phyloP scores from a whole-genome alignment of 2,329 filamentous ascomycete species.

The Colletotrichum limetticola region DNA sequence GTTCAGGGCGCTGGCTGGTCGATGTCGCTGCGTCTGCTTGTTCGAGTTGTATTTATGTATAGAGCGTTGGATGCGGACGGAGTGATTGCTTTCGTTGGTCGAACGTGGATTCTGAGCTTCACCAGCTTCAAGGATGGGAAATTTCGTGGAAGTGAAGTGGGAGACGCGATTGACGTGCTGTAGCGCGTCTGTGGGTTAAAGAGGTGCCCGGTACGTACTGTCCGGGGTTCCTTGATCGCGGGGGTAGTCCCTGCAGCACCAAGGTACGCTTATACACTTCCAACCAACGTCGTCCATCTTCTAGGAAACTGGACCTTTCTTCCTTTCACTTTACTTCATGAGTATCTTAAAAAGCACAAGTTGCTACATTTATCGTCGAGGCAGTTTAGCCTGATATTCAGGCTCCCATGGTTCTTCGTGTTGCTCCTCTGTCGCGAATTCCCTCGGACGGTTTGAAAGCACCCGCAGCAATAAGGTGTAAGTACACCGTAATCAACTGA shows the following conservation, averaged over 20 bases:
- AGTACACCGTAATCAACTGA: neutral
- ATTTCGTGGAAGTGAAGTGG: neutral
- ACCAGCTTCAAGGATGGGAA: neutral
- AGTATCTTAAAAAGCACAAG: neutral
- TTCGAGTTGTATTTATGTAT: neutral
- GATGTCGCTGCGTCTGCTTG: neutral
- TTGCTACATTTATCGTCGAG: neutral
- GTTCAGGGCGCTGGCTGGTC: neutral
- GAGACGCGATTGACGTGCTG: constrained; percentile 27
- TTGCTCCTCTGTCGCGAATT: neutral
- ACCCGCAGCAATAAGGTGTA: neutral
- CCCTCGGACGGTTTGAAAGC: neutral
- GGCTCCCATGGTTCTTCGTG: neutral
- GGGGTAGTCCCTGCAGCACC: constrained; percentile 14
- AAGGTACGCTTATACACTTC: neutral
- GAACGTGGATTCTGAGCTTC: neutral
- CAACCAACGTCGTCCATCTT: neutral
- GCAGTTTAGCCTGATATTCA: neutral
- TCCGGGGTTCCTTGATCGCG: neutral
- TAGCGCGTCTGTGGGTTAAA: constrained; percentile 24
- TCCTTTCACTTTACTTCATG: neutral
- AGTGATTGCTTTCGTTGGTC: neutral
- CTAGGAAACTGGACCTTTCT: neutral
- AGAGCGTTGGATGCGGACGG: neutral
- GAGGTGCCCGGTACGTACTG: neutral